Conservation (phyloP, 2,329 filamentous ascomycete genomes). For the Boeremia exigua region DNA sequence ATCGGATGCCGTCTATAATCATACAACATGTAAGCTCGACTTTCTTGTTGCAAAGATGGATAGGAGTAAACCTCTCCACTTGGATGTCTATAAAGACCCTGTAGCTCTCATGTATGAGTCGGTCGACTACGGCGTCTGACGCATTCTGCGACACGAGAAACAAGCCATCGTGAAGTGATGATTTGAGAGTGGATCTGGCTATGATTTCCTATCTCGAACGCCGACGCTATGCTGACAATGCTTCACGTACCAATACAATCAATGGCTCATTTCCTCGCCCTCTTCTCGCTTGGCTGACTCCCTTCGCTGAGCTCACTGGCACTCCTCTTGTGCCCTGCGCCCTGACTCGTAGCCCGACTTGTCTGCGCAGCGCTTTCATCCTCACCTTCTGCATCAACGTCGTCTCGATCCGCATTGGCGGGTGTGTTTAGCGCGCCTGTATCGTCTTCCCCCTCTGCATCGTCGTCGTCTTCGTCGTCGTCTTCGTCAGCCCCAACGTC, state of each 20-base stretch:
- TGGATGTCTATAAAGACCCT: too few species aligned
- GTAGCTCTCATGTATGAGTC: too few species aligned
- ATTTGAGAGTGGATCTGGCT: neutral
- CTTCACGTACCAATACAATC: neutral
- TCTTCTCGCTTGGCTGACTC: slow-evolving; percentile 43
- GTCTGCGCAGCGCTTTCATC: slow-evolving; percentile 40
- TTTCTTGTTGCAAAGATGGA: too few species aligned
- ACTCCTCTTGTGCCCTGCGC: slow-evolving; percentile 71
- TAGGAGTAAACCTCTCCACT: too few species aligned
- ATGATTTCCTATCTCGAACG: neutral
- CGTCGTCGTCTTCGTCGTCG: slow-evolving; percentile 41
- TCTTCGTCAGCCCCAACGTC: slow-evolving; percentile 42
- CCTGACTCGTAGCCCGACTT: slow-evolving; percentile 35
- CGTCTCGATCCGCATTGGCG: slow-evolving; percentile 19
- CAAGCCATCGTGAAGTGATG: too few species aligned
- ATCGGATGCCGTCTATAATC: too few species aligned
- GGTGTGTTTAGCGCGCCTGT: slow-evolving; percentile 11
- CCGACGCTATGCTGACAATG: slow-evolving; percentile 4
- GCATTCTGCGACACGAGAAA: too few species aligned
- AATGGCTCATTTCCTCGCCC: slow-evolving; percentile 35
- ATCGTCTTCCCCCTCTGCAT: slow-evolving; percentile 42
- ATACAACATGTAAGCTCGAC: too few species aligned
- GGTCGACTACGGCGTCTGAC: too few species aligned
- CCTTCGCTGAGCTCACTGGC: slow-evolving; percentile 76
- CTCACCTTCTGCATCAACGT: slow-evolving; percentile 43